Conservation (phyloP, 108 stramenopile species). For the Cyclotella atomus region DNA sequence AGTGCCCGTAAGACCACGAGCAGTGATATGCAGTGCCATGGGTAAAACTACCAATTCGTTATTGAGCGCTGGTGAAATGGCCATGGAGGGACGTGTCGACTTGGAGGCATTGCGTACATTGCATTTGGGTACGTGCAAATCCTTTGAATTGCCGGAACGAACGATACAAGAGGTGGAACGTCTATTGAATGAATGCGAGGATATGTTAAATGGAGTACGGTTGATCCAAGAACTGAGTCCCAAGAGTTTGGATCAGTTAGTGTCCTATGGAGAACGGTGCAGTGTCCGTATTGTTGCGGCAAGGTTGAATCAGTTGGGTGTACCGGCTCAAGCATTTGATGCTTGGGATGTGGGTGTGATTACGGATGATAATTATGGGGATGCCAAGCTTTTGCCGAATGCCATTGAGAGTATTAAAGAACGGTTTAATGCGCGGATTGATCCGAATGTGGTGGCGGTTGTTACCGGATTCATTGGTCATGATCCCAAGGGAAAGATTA, state of each 20-base stretch:
- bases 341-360: constrained; percentile 93
- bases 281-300: constrained; percentile 93
- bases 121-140: constrained; percentile 74
- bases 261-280: constrained; percentile 94
- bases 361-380: constrained; percentile 90
- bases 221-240: constrained; percentile 92
- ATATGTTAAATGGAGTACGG: constrained; percentile 91
- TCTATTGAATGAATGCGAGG: constrained; percentile 87
- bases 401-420: constrained; percentile 62
- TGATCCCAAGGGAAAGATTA: constrained; percentile 84
- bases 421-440: constrained; percentile 71
- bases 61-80: constrained; percentile 91
- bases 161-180: constrained; percentile 66
- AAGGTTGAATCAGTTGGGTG: constrained; percentile 91
- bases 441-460: constrained; percentile 89
- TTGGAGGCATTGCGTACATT: constrained; percentile 91
- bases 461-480: constrained; percentile 97
- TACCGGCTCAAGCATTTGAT: constrained; percentile 94
- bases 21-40: constrained; percentile 96
- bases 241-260: constrained; percentile 89
- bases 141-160: constrained; percentile 68
- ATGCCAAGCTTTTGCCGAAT: constrained; percentile 81
- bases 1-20: constrained; percentile 39
- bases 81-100: constrained; percentile 90
- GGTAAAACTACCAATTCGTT: constrained; percentile 97